These are phyloP conservation scores for Chara braunii DNA, from an alignment of 139 green algal species.

Conservation along the genomic window DNA sequence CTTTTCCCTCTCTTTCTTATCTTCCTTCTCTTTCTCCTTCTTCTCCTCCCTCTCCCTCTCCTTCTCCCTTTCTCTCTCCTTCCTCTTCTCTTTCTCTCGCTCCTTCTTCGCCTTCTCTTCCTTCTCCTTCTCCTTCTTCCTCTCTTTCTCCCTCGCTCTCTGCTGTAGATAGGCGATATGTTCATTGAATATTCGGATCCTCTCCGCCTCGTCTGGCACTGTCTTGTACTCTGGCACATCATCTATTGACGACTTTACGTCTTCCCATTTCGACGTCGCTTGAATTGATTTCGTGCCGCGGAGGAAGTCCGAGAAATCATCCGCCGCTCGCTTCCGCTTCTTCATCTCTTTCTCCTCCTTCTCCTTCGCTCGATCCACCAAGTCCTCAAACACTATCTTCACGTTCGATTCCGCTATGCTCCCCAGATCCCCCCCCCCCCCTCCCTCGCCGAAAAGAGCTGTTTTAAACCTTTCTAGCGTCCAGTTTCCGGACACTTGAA, in stretches of 20 bases:
- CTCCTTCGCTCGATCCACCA: slow-evolving; percentile 31
- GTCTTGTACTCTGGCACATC: not conserved
- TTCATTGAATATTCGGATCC: slow-evolving; percentile 9
- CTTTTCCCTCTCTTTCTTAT: not conserved
- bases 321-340: slow-evolving; percentile 15
- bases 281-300: slow-evolving; percentile 8
- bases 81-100: slow-evolving; percentile 1
- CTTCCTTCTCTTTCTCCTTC: not conserved
- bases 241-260: not conserved
- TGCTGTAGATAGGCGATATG: slow-evolving; percentile 17
- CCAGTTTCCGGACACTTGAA: no score
- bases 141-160: slow-evolving; percentile 15
- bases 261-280: not conserved
- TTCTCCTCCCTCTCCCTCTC: not conserved
- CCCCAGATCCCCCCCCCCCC: slow-evolving; percentile 17
- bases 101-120: slow-evolving; percentile 17
- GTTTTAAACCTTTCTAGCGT: no score
- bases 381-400: slow-evolving; percentile 34
- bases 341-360: slow-evolving; percentile 41
- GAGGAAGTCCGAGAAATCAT: slow-evolving; percentile 11
- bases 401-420: slow-evolving; percentile 5
- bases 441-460: no score
- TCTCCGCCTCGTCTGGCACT: slow-evolving; percentile 13
- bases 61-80: slow-evolving; percentile 14
- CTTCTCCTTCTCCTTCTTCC: slow-evolving; percentile 15